Conservation (phyloP, 1,139 yeast genomes). For the Lodderomyces pseudojiufengensis region DNA sequence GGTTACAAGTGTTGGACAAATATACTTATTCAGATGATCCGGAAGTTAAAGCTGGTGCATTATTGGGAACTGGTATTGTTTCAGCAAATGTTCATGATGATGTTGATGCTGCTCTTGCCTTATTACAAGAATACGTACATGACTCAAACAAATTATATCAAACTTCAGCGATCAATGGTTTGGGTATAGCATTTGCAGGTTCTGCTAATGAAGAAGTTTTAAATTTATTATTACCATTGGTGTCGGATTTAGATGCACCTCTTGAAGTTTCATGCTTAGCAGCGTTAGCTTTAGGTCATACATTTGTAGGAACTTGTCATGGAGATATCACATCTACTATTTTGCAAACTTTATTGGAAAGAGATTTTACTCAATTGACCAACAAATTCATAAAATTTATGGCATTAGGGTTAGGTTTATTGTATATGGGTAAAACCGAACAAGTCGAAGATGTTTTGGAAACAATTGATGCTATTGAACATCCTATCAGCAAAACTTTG, state of each 20-base stretch:
- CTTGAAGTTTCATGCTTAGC: slow-evolving; percentile 84
- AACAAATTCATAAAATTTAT: slow-evolving; percentile 87
- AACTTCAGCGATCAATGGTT: slow-evolving; percentile 81
- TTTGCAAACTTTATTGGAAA: slow-evolving; percentile 83
- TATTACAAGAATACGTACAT: slow-evolving; percentile 74
- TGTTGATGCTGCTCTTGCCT: slow-evolving; percentile 85
- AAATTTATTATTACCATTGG: slow-evolving; percentile 76
- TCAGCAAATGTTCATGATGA: slow-evolving; percentile 95
- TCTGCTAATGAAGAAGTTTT: slow-evolving; percentile 83
- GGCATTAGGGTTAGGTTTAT: slow-evolving; percentile 87
- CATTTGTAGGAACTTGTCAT: slow-evolving; percentile 92
- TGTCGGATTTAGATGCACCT: slow-evolving; percentile 71
- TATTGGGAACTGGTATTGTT: slow-evolving; percentile 93
- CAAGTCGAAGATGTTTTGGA: slow-evolving; percentile 94
- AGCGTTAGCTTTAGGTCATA: slow-evolving; percentile 89
- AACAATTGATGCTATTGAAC: slow-evolving; percentile 92
- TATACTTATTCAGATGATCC: slow-evolving; percentile 82
- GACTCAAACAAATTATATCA: slow-evolving; percentile 53
- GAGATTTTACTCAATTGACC: slow-evolving; percentile 71
- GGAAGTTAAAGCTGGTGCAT: slow-evolving; percentile 93
- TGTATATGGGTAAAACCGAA: slow-evolving; percentile 92
- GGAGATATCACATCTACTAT: slow-evolving; percentile 92
- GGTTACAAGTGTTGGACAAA: slow-evolving; percentile 85
- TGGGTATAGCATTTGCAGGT: slow-evolving; percentile 95
- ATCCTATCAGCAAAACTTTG: slow-evolving; percentile 85